Evolutionary conservation across 139 green algal genomes (phyloP).

Genomic region (Chlamydomonas sp.): DNA sequence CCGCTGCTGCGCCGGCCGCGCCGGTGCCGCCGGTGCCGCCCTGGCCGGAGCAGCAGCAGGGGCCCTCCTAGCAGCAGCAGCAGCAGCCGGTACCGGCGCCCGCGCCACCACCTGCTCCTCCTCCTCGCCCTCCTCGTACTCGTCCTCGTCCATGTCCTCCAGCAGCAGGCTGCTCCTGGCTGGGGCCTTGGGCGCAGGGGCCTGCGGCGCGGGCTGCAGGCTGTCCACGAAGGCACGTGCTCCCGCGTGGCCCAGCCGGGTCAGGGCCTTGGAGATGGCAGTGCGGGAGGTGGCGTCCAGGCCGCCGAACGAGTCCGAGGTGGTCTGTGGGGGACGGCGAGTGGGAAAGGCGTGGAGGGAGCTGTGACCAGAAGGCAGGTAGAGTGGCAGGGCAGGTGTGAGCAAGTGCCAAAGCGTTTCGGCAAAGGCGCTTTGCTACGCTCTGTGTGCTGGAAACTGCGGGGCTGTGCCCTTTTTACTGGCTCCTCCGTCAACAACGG

Average conservation of each 20-base stretch:
- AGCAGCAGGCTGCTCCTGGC: background rate
- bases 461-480: no score
- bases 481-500: no score
- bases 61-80: background rate
- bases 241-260: background rate
- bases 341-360: background rate
- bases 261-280: background rate
- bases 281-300: background rate
- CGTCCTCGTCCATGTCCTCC: background rate
- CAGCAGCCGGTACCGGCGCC: slow-evolving; percentile 12
- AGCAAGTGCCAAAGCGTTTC: no score
- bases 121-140: background rate
- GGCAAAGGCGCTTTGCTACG: no score
- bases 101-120: background rate
- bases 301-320: background rate
- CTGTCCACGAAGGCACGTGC: slow-evolving; percentile 5
- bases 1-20: no score
- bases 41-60: background rate
- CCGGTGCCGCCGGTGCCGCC: no score
- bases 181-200: background rate
- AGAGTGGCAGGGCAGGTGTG: background rate
- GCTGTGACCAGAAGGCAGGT: background rate
- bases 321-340: background rate
- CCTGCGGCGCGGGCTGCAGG: slow-evolving; percentile 9
- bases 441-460: no score